Conservation (phyloP, 2,329 filamentous ascomycete genomes). For the Lasiodiplodia hormozganensis region DNA sequence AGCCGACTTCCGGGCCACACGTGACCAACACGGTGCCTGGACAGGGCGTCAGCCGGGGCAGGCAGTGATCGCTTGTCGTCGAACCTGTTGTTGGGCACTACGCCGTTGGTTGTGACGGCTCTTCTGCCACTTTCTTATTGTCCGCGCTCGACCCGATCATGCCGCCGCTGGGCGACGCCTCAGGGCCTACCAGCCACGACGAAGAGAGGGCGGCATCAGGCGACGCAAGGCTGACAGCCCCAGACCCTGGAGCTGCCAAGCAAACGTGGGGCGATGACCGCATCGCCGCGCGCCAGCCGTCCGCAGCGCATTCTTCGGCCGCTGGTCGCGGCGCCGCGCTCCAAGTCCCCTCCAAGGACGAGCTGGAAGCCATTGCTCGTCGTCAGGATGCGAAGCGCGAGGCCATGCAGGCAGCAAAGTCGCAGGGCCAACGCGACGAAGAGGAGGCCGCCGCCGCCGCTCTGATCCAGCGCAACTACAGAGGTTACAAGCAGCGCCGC, state of each 20-base stretch:
- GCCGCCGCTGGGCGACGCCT: background rate
- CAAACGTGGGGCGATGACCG: background rate
- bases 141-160: background rate
- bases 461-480: conserved; percentile 67
- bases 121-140: conserved; percentile 3
- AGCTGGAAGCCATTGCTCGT: conserved; percentile 19
- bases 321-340: conserved; percentile 8
- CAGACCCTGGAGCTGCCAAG: conserved; percentile 23
- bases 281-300: conserved; percentile 7
- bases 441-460: conserved; percentile 37
- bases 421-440: background rate
- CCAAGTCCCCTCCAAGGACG: conserved; percentile 24
- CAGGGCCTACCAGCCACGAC: background rate
- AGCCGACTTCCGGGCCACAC: conserved; percentile 19
- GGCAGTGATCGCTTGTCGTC: conserved; percentile 16
- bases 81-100: conserved; percentile 10
- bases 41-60: conserved; percentile 18
- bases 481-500: conserved; percentile 76
- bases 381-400: conserved; percentile 27
- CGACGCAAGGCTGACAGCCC: conserved; percentile 14
- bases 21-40: conserved; percentile 9
- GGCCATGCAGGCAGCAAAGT: conserved; percentile 10
- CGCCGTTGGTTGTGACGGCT: background rate
- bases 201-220: background rate
- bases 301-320: conserved; percentile 9